Evolutionary conservation across 495 filamentous ascomycete genomes (phyloP), one percentile per base, ranked within the genome.

Genomic region (Thermothielavioides terrestris): DNA sequence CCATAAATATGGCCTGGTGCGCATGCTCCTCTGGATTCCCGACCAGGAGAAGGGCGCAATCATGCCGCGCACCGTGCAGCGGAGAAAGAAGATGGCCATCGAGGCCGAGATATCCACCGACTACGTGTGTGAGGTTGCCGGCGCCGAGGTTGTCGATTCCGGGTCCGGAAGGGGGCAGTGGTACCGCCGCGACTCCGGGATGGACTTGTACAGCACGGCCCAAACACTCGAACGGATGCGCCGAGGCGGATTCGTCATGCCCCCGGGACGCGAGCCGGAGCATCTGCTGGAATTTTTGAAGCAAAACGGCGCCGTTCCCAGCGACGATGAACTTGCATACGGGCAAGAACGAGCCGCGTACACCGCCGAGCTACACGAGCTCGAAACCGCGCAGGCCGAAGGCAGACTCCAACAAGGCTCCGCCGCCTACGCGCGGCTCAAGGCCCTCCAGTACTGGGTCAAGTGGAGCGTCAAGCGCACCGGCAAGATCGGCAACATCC

Each of bases 1-100:
- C 45, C 82, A 86, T 38, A 67, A 60, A 17, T 82, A 80, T 52
- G 83, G 89, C 8, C 75, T 77, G 6, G 81, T 91, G 7, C 78
- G 88, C 43, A 78, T 90, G 67, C 68, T 95, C 3, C 53, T 85
- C 23, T 83, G 85, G 76, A 41, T 77, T 5, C 60, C 66, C 0
- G 60, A 76, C 26, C 52, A 64, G 0, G 82, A 86, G 20, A 77
- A 72, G 39, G 34, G 76, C 6, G 30, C 82, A 4, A 5, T 70
- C 0, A 9, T 74, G 18, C 86, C 89, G 1, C 76, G 75, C 23
- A 66, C 59, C 2, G 46, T 83, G 2, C 61, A 58, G 15, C 61
- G 68, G 3, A 77, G 84, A 37, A 69, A 56, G 34, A 81, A 81
- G 38, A 40, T 69, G 6, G 61, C 80, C 1, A 46, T 87, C 2